Percentiles rank a stretch among this genome's conserved stretches.
Conservation (phyloP, 352 stramenopile species). For the Phytophthora uliginosa region DNA sequence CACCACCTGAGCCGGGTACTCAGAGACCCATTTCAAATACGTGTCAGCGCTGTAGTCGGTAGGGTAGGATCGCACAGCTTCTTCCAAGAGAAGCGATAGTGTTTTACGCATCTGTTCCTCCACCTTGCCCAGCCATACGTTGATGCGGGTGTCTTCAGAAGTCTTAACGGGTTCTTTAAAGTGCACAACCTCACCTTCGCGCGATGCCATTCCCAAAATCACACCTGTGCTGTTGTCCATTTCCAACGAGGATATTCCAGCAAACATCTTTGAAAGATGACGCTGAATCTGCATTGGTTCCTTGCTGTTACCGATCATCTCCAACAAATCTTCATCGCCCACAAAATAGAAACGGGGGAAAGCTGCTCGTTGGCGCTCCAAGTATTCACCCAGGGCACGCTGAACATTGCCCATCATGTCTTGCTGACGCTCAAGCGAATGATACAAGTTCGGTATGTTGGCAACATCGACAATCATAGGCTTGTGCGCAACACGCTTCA, state of each 20-base stretch:
- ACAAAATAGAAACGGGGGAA: constrained; percentile 99
- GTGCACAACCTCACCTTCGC: constrained; percentile 98
- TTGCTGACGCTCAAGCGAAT: constrained; percentile 95
- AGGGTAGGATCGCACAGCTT: constrained; percentile 89
- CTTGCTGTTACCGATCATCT: constrained; percentile 99
- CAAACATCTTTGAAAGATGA: constrained; percentile 99
- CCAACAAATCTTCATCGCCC: constrained; percentile 99
- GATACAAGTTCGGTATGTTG: constrained; percentile 92
- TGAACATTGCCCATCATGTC: constrained; percentile 99
- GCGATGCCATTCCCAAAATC: constrained; percentile 96
- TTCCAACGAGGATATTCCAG: constrained; percentile 95
- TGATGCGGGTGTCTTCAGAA: constrained; percentile 91
- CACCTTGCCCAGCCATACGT: constrained; percentile 97
- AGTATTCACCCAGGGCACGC: constrained; percentile 99
- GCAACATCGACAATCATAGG: constrained; percentile 97
- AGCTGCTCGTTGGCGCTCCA: constrained; percentile 98
- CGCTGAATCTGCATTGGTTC: constrained; percentile 98
- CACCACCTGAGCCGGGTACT: constrained; percentile 99
- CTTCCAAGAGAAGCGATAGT: constrained; percentile 95
- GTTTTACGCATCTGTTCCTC: constrained; percentile 98
- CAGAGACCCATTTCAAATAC: constrained; percentile 98
- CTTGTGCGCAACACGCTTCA: constrained; percentile 97
- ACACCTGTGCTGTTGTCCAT: constrained; percentile 80
- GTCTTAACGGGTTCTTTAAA: constrained; percentile 96
- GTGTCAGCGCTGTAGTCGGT: constrained; percentile 80